These are phyloP conservation scores for Pyrenochaeta sp. DNA, from an alignment of 2,329 filamentous ascomycete species.

Conservation along the genomic window DNA sequence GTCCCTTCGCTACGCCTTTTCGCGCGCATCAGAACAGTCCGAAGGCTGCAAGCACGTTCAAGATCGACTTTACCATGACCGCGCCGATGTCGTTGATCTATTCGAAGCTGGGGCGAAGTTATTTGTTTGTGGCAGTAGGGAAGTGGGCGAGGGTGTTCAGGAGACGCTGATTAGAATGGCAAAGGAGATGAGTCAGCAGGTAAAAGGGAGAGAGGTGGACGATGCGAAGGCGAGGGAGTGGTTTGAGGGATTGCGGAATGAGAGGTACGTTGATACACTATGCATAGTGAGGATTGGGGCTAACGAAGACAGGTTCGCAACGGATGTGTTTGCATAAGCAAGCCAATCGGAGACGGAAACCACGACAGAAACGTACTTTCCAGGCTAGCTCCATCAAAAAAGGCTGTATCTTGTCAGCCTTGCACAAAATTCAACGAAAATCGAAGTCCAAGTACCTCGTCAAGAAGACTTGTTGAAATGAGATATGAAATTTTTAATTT, in stretches of 20 bases:
- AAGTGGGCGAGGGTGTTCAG: constrained; percentile 57
- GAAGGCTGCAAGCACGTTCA: constrained; percentile 64
- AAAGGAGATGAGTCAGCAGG: constrained; percentile 52
- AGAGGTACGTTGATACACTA: constrained; percentile 35
- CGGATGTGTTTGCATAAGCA: constrained; percentile 54
- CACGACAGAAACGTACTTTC: not conserved
- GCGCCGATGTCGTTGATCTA: constrained; percentile 55
- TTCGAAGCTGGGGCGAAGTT: constrained; percentile 63
- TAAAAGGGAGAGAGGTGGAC: constrained; percentile 46
- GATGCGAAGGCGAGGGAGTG: constrained; percentile 55
- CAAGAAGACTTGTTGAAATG: too few relatives aligned
- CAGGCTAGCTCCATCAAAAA: too few relatives aligned
- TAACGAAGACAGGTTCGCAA: constrained; percentile 44
- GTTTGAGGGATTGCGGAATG: constrained; percentile 56
- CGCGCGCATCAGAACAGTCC: constrained; percentile 52
- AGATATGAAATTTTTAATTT: not conserved
- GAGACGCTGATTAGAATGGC: constrained; percentile 54
- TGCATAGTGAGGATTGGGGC: too few relatives aligned
- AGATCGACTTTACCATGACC: constrained; percentile 60
- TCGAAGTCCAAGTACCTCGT: too few relatives aligned
- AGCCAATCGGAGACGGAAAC: not conserved
- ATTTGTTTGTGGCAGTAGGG: constrained; percentile 70
- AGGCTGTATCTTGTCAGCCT: too few relatives aligned
- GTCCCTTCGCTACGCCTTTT: constrained; percentile 68
- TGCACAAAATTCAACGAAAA: too few relatives aligned